Evolutionary conservation across 495 filamentous ascomycete species (phyloP).

Genomic region (Beverwykella pulmonaria): DNA sequence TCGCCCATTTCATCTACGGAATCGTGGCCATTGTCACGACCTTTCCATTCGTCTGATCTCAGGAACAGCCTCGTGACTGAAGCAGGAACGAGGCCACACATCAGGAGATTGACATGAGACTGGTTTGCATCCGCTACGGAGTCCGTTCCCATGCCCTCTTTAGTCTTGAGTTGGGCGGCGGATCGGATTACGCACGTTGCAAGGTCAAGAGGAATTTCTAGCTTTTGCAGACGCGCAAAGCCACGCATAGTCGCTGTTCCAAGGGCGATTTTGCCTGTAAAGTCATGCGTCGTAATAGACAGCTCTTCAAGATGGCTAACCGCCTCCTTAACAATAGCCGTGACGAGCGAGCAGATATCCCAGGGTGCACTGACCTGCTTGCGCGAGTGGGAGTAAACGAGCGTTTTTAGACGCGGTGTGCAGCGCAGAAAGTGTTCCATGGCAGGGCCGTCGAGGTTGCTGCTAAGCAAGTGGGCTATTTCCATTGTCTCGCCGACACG

Average conservation of each 20-base stretch:
- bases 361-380: slow-evolving; percentile 13
- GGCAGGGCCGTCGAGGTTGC: slow-evolving; percentile 23
- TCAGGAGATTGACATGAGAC: slow-evolving; percentile 25
- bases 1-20: slow-evolving; percentile 14
- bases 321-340: slow-evolving; percentile 19
- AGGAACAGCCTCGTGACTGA: slow-evolving; percentile 29
- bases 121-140: slow-evolving; percentile 23
- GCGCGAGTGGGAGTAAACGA: slow-evolving; percentile 25
- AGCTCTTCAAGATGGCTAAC: slow-evolving; percentile 25
- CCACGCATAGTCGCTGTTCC: slow-evolving; percentile 20
- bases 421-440: slow-evolving; percentile 29
- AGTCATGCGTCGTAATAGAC: slow-evolving; percentile 23
- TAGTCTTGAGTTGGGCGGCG: slow-evolving; percentile 17
- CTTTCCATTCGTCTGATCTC: slow-evolving; percentile 17
- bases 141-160: slow-evolving; percentile 22
- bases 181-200: slow-evolving; percentile 24
- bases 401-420: slow-evolving; percentile 25
- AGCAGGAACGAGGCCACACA: slow-evolving; percentile 23
- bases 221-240: slow-evolving; percentile 26
- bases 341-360: slow-evolving; percentile 24
- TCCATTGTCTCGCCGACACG: slow-evolving; percentile 21
- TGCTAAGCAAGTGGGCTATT: slow-evolving; percentile 23
- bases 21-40: slow-evolving; percentile 10
- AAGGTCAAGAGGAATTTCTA: slow-evolving; percentile 26
- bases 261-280: slow-evolving; percentile 26